phyloP scores from a whole-genome alignment of 345 rosid species.

The Brassica incana region DNA sequence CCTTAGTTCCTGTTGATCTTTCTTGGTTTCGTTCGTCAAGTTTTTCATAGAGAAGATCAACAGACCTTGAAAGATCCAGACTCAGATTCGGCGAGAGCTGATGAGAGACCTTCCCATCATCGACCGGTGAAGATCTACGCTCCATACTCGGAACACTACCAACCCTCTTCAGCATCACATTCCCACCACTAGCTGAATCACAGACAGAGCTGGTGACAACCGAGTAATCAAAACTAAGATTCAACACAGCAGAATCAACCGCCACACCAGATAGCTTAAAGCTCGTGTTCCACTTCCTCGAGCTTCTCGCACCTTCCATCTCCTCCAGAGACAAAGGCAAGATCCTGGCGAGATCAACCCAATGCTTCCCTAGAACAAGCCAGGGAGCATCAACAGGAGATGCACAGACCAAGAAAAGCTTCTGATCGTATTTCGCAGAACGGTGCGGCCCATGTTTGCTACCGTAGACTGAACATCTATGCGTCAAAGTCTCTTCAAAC shows the following conservation, averaged over 20 bases:
- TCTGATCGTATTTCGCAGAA: constrained; percentile 60
- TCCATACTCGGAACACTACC: constrained; percentile 57
- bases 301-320: constrained; percentile 55
- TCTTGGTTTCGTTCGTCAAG: constrained; percentile 49
- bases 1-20: constrained; percentile 32
- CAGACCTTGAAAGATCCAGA: constrained; percentile 64
- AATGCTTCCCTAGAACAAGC: constrained; percentile 58
- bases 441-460: constrained; percentile 56
- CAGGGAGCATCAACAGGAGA: constrained; percentile 51
- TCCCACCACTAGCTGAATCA: constrained; percentile 24
- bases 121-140: constrained; percentile 34
- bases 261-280: constrained; percentile 66
- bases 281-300: constrained; percentile 73
- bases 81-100: constrained; percentile 47
- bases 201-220: constrained; percentile 41
- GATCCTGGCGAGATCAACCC: constrained; percentile 77
- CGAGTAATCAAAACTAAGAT: constrained; percentile 69
- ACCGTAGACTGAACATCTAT: constrained; percentile 58
- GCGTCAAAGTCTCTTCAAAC: constrained; percentile 70
- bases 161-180: constrained; percentile 44
- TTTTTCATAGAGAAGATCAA: constrained; percentile 61
- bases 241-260: constrained; percentile 64
- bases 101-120: constrained; percentile 46
- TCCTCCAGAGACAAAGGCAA: constrained; percentile 74
- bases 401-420: constrained; percentile 54